These are phyloP conservation scores for Colletotrichum tropicicola DNA, from an alignment of 2,329 filamentous ascomycete species.

Conservation along the genomic window DNA sequence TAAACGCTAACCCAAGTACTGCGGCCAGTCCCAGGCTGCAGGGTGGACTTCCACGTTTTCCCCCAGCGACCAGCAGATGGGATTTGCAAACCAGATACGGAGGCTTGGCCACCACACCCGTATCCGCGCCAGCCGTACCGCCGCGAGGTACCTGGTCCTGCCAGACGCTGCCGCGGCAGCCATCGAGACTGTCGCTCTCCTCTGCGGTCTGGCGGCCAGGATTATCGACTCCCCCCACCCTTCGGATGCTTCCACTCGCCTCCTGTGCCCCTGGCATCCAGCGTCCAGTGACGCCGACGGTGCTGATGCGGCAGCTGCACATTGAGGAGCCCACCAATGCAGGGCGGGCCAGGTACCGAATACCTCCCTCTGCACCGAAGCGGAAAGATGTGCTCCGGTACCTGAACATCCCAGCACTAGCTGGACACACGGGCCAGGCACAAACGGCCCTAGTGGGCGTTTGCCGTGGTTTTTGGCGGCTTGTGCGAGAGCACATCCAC, in stretches of 20 bases:
- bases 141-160: background rate
- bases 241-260: conserved; percentile 26
- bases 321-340: conserved; percentile 19
- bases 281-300: background rate
- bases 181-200: background rate
- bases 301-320: conserved; percentile 18
- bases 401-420: conserved; percentile 24
- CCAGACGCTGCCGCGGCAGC: background rate
- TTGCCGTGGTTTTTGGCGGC: conserved; percentile 11
- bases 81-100: conserved; percentile 7
- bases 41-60: conserved; percentile 10
- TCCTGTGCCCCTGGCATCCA: conserved; percentile 19
- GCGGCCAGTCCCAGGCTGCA: conserved; percentile 5
- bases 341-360: conserved; percentile 16
- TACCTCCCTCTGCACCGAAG: conserved; percentile 17
- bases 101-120: background rate
- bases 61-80: conserved; percentile 4
- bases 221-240: conserved; percentile 21
- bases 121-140: background rate
- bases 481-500: conserved; percentile 1
- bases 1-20: conserved; percentile 16
- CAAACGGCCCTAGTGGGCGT: conserved; percentile 9
- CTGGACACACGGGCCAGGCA: conserved; percentile 23
- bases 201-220: background rate
- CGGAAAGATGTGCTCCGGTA: conserved; percentile 15